Base-by-base conservation (phyloP, 805 yeast species). In the Candida arabinofermentans region DNA sequence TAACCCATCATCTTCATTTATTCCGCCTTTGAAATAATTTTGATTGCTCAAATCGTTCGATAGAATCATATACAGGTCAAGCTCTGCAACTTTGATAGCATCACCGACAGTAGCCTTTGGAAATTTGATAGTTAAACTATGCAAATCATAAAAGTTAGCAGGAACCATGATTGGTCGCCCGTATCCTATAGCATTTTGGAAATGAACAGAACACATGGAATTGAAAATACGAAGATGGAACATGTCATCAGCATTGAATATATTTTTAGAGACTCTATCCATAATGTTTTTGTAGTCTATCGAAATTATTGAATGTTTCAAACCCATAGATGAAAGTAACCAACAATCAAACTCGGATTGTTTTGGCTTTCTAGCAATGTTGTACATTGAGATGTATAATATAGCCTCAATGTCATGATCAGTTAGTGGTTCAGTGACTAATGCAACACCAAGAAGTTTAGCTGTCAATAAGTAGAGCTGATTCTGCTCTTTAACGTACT, bases 391-490 rank as follows among this genome's bases (percentile, higher is more conserved):
- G 39, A 79, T 66, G 50, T 79, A 79, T 22, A 78, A 50, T 8
- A 79, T 69, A 0, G 81, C 83, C 51, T 79, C 85, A 27, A 77
- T 70, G 50, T 79, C 84, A 55, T 75, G 80, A 48, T 75, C 81
- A 4, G 74, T 74, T 24, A 78, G 55, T n/a, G 75, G 75, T 33
- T 70, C 73, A 4, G 77, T 71, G 51, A 72, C 68, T 21, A 72
- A 52, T 0, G 79, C 73, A 39, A 70, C 67, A 1, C 79, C 73
- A 8, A 76, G 49, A n/a, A 77, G 57, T 27, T 70, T 64, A 34
- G 73, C 71, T 0, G 79, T 75, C n/a, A 76, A 54, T 41, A 69
- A 63, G 46, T 74, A 74, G 26, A 79, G 49, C 16, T 60, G 55
- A 36, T 66, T 69, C 48, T 77, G 82, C 37, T 74, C 72, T 17